These are phyloP conservation scores for Diplosphaera chodatii DNA, from an alignment of 139 green algal species.

Conservation along the genomic window DNA sequence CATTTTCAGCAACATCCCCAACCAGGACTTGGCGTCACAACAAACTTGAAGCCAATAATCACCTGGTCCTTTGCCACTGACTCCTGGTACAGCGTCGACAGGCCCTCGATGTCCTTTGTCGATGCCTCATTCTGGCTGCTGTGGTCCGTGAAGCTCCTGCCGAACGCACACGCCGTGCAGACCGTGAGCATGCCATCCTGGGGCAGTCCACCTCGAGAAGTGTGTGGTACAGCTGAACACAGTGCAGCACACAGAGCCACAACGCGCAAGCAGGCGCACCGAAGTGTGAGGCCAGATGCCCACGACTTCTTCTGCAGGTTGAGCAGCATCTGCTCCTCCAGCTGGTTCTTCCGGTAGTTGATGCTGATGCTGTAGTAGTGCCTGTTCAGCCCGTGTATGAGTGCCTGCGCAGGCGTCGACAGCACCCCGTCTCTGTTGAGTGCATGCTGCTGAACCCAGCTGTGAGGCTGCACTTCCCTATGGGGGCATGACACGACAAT, in stretches of 20 bases:
- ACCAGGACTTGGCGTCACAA: no score
- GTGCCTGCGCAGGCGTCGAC: conserved; percentile 39
- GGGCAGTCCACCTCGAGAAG: no score
- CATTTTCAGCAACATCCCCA: no score
- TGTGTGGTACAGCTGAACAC: no score
- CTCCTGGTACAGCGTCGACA: neutral
- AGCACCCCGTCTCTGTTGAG: neutral
- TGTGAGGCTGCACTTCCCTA: no score
- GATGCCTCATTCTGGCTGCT: neutral
- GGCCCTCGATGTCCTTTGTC: neutral
- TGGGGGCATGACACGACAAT: no score
- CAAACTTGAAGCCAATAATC: conserved; percentile 55
- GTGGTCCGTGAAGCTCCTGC: conserved; percentile 2
- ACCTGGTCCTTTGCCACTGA: neutral
- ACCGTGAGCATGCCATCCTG: no score
- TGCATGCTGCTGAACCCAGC: no score
- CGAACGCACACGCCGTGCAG: neutral
- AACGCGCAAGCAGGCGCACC: neutral
- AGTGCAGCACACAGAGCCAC: neutral
- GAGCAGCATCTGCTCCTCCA: conserved; percentile 98
- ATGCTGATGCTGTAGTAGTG: conserved; percentile 99
- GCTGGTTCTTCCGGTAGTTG: conserved; percentile 96
- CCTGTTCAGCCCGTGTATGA: conserved; percentile 97
- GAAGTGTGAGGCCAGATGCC: conserved; percentile 81
- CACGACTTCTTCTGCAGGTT: conserved; percentile 94